Percentiles rank a stretch among this genome's conserved stretches.
Conservation (phyloP, 768 basidiomycete species). For the Amanita muscaria region DNA sequence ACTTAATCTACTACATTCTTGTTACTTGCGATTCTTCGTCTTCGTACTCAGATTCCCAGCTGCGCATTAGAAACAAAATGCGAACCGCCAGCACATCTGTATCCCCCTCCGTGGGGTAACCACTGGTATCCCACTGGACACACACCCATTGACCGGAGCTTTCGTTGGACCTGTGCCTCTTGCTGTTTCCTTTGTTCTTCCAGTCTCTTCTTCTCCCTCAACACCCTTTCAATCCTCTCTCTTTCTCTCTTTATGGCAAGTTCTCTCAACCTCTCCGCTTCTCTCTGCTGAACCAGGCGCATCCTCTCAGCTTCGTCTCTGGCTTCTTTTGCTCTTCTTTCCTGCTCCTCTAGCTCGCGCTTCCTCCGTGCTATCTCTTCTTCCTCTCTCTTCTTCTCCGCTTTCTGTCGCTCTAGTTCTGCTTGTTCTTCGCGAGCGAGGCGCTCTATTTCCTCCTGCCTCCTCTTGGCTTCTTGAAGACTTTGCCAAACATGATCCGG, state of each 20-base stretch:
- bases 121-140: slow-evolving; percentile 26
- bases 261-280: slow-evolving; percentile 17
- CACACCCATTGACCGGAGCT: slow-evolving; percentile 37
- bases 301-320: slow-evolving; percentile 20
- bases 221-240: slow-evolving; percentile 11
- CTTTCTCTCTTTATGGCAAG: slow-evolving; percentile 13
- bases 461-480: slow-evolving; percentile 32
- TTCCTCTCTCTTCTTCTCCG: slow-evolving; percentile 17
- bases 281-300: slow-evolving; percentile 22
- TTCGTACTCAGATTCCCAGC: slow-evolving; percentile 11
- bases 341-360: slow-evolving; percentile 16
- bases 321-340: slow-evolving; percentile 18
- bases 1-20: no score
- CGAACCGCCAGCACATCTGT: slow-evolving; percentile 20
- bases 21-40: no score
- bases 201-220: slow-evolving; percentile 11
- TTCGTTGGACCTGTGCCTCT: slow-evolving; percentile 36
- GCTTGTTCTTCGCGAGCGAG: slow-evolving; percentile 15
- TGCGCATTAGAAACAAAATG: slow-evolving; percentile 17
- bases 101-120: slow-evolving; percentile 14
- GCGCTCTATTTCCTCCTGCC: slow-evolving; percentile 20
- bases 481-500: slow-evolving; percentile 42
- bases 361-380: slow-evolving; percentile 15
- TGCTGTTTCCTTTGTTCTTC: slow-evolving; percentile 23
- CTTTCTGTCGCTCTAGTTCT: slow-evolving; percentile 15